These are phyloP conservation scores for Exophiala dermatitidis DNA, from an alignment of 2,329 filamentous ascomycete genomes.

Conservation along the genomic window DNA sequence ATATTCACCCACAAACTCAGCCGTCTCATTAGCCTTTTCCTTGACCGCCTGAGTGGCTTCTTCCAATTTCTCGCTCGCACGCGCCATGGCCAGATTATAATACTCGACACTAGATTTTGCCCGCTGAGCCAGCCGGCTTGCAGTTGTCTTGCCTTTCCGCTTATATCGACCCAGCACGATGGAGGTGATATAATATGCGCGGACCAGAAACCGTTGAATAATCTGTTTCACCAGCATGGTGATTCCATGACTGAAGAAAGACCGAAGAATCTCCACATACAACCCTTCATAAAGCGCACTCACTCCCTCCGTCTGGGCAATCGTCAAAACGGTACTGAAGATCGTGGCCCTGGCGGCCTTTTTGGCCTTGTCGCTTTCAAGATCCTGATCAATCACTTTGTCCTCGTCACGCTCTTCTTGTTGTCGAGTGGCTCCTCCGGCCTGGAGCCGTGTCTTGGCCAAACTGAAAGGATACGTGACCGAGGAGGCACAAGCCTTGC, in stretches of 20 bases:
- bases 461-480: slow-evolving; percentile 81
- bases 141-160: slow-evolving; percentile 32
- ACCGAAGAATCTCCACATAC: slow-evolving; percentile 67
- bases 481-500: slow-evolving; percentile 68
- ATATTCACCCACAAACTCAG: slow-evolving; percentile 41
- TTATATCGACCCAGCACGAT: slow-evolving; percentile 35
- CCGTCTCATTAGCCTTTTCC: slow-evolving; percentile 36
- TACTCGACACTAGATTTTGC: slow-evolving; percentile 36
- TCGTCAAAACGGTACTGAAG: slow-evolving; percentile 55
- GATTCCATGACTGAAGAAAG: slow-evolving; percentile 77
- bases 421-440: slow-evolving; percentile 34
- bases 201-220: slow-evolving; percentile 65
- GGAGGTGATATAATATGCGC: slow-evolving; percentile 62
- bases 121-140: slow-evolving; percentile 34
- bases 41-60: slow-evolving; percentile 23
- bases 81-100: slow-evolving; percentile 36
- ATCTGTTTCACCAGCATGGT: slow-evolving; percentile 81
- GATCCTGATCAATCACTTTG: slow-evolving; percentile 24
- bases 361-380: slow-evolving; percentile 31
- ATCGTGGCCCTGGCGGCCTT: slow-evolving; percentile 45
- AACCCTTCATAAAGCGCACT: slow-evolving; percentile 68
- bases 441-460: slow-evolving; percentile 72
- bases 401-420: slow-evolving; percentile 33
- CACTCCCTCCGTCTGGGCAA: slow-evolving; percentile 57
- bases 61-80: slow-evolving; percentile 33